Conservation (phyloP, 2,329 filamentous ascomycete genomes). For the Coniochaeta sp. region DNA sequence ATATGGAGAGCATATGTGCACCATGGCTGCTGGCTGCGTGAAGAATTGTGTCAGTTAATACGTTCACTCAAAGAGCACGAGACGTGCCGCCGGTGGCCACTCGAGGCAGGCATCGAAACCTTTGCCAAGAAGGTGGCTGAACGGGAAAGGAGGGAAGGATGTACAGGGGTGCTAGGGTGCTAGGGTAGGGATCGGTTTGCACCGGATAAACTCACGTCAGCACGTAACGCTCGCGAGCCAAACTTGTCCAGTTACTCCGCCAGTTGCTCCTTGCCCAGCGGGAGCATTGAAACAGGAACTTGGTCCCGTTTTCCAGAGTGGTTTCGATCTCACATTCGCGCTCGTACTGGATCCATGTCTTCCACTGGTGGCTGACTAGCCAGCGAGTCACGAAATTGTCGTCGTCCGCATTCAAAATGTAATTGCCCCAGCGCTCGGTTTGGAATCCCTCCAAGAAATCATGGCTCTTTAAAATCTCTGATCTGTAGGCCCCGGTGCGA, state of each 20-base stretch:
- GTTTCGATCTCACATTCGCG: slow-evolving; percentile 86
- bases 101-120: neutral
- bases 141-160: neutral
- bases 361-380: slow-evolving; percentile 87
- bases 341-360: slow-evolving; percentile 93
- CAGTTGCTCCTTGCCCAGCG: slow-evolving; percentile 97
- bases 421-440: slow-evolving; percentile 82
- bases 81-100: neutral
- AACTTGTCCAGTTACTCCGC: slow-evolving; percentile 90
- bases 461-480: slow-evolving; percentile 76
- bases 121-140: neutral
- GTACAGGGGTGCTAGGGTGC: neutral
- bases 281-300: slow-evolving; percentile 88
- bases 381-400: slow-evolving; percentile 98
- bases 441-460: slow-evolving; percentile 85
- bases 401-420: slow-evolving; percentile 90
- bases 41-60: slow-evolving; percentile 7
- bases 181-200: neutral
- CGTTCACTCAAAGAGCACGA: slow-evolving; percentile 3
- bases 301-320: slow-evolving; percentile 79
- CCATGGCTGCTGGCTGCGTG: slow-evolving; percentile 77
- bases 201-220: slow-evolving; percentile 62
- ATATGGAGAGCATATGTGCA: slow-evolving; percentile 89
- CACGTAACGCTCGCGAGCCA: slow-evolving; percentile 75
- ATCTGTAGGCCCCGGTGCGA: slow-evolving; percentile 85